Conservation (phyloP, 257 asterid species). For the Forsythia suspensa region DNA sequence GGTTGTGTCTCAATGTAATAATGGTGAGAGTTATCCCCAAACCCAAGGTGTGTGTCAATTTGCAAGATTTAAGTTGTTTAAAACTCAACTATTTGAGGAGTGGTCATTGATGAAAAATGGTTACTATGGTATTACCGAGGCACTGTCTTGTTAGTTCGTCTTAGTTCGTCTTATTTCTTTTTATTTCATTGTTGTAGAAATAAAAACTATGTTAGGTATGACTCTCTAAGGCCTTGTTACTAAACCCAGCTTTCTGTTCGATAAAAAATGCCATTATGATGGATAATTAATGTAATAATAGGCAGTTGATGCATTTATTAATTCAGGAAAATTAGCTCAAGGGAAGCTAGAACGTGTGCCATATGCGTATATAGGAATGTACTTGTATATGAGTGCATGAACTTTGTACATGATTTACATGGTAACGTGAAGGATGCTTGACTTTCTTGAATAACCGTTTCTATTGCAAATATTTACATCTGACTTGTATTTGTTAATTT, state of each 20-base stretch:
- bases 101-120: not conserved
- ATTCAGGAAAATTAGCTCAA: not conserved
- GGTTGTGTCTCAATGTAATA: not conserved
- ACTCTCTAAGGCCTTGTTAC: not conserved
- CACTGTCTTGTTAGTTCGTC: not conserved
- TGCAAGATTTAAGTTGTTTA: not conserved
- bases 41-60: not conserved
- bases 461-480: not conserved
- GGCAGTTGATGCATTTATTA: not conserved
- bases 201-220: not conserved
- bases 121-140: not conserved
- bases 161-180: not conserved
- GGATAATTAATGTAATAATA: not conserved
- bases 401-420: not conserved
- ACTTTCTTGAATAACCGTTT: not conserved
- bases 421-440: not conserved
- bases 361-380: not conserved
- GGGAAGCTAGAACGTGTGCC: not conserved
- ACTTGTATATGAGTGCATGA: not conserved
- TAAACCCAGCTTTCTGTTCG: not conserved
- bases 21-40: not conserved
- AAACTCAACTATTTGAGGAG: not conserved
- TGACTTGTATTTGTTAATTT: conserved; percentile 6
- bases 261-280: not conserved
- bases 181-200: not conserved